Conservation (phyloP, 768 basidiomycete genomes). For the Filobasidium wieringae region DNA sequence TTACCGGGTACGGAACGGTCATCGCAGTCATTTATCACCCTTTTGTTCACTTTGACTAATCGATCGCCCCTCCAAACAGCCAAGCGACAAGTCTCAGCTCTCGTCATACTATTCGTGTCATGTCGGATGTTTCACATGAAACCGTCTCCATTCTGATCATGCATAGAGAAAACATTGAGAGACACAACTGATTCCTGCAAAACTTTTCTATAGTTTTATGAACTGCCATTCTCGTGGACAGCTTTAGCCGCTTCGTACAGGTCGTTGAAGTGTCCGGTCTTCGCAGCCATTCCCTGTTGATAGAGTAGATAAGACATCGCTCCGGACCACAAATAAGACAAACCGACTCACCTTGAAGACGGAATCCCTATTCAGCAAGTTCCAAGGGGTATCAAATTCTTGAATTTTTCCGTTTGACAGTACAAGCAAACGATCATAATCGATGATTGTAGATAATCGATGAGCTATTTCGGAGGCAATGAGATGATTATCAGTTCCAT, state of each 20-base stretch:
- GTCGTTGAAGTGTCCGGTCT: neutral
- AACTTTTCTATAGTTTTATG: no score
- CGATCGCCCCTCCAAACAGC: no score
- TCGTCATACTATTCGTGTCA: no score
- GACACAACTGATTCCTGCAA: no score
- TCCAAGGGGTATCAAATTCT: constrained; percentile 38
- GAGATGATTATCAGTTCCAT: neutral
- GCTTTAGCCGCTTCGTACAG: neutral
- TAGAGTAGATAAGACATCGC: neutral
- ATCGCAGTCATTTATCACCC: no score
- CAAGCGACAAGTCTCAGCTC: no score
- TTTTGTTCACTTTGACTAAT: no score
- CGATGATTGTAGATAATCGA: constrained; percentile 35
- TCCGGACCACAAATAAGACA: neutral
- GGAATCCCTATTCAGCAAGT: constrained; percentile 21
- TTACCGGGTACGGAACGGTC: no score
- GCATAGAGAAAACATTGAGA: no score
- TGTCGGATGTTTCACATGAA: no score
- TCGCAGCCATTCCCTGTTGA: neutral
- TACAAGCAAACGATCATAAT: constrained; percentile 38
- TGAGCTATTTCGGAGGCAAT: constrained; percentile 6
- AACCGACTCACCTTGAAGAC: neutral
- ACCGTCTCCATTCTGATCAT: no score
- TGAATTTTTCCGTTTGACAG: constrained; percentile 36
- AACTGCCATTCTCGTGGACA: neutral